Base-by-base conservation (phyloP, 176 grass and related monocot genomes). In the Bromus sterilis region DNA sequence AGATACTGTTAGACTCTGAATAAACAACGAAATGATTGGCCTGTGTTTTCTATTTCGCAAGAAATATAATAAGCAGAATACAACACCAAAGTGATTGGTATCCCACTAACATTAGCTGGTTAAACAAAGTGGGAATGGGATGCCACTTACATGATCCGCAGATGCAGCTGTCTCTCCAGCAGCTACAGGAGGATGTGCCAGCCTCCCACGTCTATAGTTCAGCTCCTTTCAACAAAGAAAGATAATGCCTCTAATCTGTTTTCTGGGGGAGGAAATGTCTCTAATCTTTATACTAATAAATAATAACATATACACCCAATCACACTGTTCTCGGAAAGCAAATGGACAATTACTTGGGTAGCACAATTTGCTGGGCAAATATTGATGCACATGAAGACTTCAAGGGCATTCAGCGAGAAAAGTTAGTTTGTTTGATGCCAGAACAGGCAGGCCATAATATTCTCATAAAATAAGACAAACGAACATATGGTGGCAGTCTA, bases 101-200 rank as follows among this genome's bases (percentile, higher is more conserved):
- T 11, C 49, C 87, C 87, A 85, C 87, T 82, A 81, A 56, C n/a
- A n/a, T 78, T 31, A 72, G 56, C 28, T 39, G 63, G 87, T 86
- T 44, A 89, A 86, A 77, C 78, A 55, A 5, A 63, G 56, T 67
- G 82, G 34, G 9, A 34, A 71, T 89, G 82, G 78, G 56, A 71
- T 57, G 56, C 83, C 78, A 86, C 87, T 83, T 72, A 82, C 73
- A 13, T 20, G 71, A 78, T 69, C 42, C 56, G 33, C 39, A 46
- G 75, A 53, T 77, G 68, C 74, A 80, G 40, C 40, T 86, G 67
- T 48, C 37, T 28, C 13, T 78, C 31, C 75, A 42, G 26, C 37
- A 43, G 14, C 28, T 42, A 63, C 36, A 70, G 74, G 3, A 78
- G 29, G 9, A 43, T 56, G 55, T 75, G 66, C 18, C 74, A 78